Evolutionary conservation across 2,329 filamentous ascomycete species (phyloP).

Genomic region (Paraphaeosphaeria minitans): DNA sequence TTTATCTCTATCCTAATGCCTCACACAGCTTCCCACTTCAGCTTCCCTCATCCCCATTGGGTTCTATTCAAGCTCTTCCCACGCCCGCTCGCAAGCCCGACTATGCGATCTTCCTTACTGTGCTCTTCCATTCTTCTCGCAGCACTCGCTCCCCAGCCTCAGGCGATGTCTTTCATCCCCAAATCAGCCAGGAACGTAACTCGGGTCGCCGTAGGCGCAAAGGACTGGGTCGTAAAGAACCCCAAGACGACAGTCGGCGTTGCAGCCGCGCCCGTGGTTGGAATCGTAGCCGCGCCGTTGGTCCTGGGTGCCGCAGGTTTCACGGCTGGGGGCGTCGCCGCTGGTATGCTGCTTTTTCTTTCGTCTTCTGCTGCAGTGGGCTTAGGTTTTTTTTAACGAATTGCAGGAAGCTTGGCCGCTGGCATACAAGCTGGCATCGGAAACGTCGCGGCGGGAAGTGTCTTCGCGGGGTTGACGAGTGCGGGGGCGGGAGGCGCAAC

Average conservation of each 20-base stretch:
- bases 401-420: constrained; percentile 5
- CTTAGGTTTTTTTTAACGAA: neutral
- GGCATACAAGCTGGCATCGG: constrained; percentile 7
- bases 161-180: neutral
- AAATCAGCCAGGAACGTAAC: neutral
- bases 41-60: neutral
- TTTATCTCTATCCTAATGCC: neutral
- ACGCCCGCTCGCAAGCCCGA: neutral
- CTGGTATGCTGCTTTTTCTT: constrained; percentile 12
- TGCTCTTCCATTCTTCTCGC: neutral
- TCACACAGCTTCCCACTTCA: neutral
- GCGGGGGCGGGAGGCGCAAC: constrained; percentile 2
- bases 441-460: neutral
- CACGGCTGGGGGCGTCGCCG: constrained; percentile 16
- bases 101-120: neutral
- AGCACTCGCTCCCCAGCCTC: neutral
- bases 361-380: too few species aligned
- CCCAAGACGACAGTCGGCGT: constrained; percentile 17
- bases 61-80: too few species aligned
- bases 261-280: constrained; percentile 12
- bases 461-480: neutral
- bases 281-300: neutral
- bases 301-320: constrained; percentile 18
- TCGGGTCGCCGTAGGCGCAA: constrained; percentile 5
- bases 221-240: constrained; percentile 20